Percentiles rank a stretch among this genome's conserved stretches.
phyloP scores from a whole-genome alignment of 2,329 filamentous ascomycete species.

The Lecanicillium sp. region DNA sequence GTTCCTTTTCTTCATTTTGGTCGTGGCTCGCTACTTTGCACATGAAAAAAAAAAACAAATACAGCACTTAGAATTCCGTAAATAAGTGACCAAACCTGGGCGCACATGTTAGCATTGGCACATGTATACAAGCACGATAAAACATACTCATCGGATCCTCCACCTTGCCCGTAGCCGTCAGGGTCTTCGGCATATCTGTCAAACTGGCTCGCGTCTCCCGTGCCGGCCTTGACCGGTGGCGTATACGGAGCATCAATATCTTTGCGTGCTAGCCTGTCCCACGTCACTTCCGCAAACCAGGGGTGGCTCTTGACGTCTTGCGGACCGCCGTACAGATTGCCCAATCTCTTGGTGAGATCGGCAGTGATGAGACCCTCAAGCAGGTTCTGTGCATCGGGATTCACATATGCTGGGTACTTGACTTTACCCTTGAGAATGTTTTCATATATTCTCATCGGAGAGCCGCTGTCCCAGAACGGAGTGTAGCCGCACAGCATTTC shows the following conservation, averaged over 20 bases:
- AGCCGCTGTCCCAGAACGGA: slow-evolving; percentile 97
- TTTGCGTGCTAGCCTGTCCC: slow-evolving; percentile 88
- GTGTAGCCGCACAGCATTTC: slow-evolving; percentile 99
- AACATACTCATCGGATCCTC: slow-evolving; percentile 78
- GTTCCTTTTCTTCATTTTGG: too few relatives aligned
- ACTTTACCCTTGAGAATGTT: slow-evolving; percentile 94
- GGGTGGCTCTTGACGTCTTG: slow-evolving; percentile 91
- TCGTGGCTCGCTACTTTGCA: neutral
- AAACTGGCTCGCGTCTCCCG: slow-evolving; percentile 94
- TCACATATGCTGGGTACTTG: slow-evolving; percentile 94
- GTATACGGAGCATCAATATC: slow-evolving; percentile 98
- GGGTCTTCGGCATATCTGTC: slow-evolving; percentile 97
- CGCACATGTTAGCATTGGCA: slow-evolving; percentile 1
- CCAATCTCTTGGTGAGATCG: slow-evolving; percentile 89
- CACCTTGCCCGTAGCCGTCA: slow-evolving; percentile 72
- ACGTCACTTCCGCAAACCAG: slow-evolving; percentile 97
- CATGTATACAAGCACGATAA: neutral
- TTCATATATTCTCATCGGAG: slow-evolving; percentile 98
- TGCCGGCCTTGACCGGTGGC: slow-evolving; percentile 86
- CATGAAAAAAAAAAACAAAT: slow-evolving; percentile 2
- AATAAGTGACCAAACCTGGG: slow-evolving; percentile 66
- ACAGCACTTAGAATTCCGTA: slow-evolving; percentile 55
- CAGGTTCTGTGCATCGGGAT: slow-evolving; percentile 87
- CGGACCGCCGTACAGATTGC: slow-evolving; percentile 85
- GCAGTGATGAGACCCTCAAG: slow-evolving; percentile 88